Conservation (phyloP, 139 green algal species). For the Axilococcus clingmanii region DNA sequence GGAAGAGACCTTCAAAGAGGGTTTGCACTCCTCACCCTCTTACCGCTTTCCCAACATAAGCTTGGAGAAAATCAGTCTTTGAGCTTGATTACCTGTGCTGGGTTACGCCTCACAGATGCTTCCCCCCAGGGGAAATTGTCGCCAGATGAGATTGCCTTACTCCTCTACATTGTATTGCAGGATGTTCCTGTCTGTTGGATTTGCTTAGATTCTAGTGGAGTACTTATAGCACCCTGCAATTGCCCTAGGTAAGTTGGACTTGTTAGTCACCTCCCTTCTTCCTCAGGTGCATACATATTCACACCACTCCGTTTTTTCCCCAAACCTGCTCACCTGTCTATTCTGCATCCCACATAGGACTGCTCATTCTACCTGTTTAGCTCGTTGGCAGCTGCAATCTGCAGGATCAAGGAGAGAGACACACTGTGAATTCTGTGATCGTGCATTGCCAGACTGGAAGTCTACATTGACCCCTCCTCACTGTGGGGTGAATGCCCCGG, state of each 20-base stretch:
- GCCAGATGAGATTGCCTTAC: no score
- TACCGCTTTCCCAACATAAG: no score
- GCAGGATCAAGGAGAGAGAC: conserved; percentile 72
- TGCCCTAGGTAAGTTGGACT: conserved; percentile 42
- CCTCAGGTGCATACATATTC: no score
- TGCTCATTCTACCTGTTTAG: conserved; percentile 56
- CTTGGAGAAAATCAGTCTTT: no score
- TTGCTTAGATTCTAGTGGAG: conserved; percentile 49
- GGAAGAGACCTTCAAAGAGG: no score
- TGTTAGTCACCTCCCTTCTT: no score
- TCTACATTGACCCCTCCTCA: conserved; percentile 46
- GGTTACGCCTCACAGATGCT: no score
- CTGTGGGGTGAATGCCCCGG: conserved; percentile 42
- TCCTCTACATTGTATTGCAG: no score
- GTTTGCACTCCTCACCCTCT: no score
- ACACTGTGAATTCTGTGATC: conserved; percentile 78
- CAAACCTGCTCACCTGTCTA: background rate
- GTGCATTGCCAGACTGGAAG: conserved; percentile 69
- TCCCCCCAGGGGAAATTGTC: no score
- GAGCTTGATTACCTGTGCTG: no score
- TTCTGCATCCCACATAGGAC: conserved; percentile 5
- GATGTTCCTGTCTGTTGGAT: conserved; percentile 64
- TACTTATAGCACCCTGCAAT: conserved; percentile 47
- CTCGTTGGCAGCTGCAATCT: conserved; percentile 76
- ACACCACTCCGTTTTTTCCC: background rate